phyloP scores from a whole-genome alignment of 805 yeast genomes.

The Ogataea chonburiensis region DNA sequence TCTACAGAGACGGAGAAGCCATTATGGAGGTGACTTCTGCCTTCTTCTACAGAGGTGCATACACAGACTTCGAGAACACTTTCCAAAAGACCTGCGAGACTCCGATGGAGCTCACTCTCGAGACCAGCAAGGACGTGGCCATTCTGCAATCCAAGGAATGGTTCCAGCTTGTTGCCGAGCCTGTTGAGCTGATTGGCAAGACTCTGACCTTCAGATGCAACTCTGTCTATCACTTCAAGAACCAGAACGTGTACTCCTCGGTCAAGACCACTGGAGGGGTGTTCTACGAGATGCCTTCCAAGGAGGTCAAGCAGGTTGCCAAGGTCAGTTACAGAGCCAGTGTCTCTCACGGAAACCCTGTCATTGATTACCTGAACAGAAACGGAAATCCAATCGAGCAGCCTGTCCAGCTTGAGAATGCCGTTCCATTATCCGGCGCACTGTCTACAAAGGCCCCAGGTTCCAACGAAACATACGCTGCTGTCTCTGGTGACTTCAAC shows the following conservation, averaged over 20 bases:
- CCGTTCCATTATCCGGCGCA: constrained; percentile 75
- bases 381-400: constrained; percentile 93
- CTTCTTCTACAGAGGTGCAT: constrained; percentile 94
- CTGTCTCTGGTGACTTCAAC: constrained; percentile 96
- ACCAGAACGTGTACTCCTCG: constrained; percentile 69
- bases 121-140: constrained; percentile 84
- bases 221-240: constrained; percentile 79
- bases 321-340: constrained; percentile 86
- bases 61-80: constrained; percentile 85
- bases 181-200: constrained; percentile 70
- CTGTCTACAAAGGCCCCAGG: constrained; percentile 82
- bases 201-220: constrained; percentile 86
- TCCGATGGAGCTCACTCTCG: constrained; percentile 75
- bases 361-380: constrained; percentile 87
- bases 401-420: constrained; percentile 85
- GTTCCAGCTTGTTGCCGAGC: constrained; percentile 80
- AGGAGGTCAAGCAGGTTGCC: constrained; percentile 83
- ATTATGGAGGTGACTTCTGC: constrained; percentile 94
- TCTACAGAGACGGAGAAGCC: constrained; percentile 70
- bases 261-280: constrained; percentile 85
- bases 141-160: constrained; percentile 94
- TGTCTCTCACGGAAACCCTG: constrained; percentile 95
- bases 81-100: constrained; percentile 86
- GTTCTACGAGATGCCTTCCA: constrained; percentile 84
- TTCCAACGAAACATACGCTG: constrained; percentile 94